phyloP scores from a whole-genome alignment of 768 basidiomycete species.

The Termitomyces sp. region DNA sequence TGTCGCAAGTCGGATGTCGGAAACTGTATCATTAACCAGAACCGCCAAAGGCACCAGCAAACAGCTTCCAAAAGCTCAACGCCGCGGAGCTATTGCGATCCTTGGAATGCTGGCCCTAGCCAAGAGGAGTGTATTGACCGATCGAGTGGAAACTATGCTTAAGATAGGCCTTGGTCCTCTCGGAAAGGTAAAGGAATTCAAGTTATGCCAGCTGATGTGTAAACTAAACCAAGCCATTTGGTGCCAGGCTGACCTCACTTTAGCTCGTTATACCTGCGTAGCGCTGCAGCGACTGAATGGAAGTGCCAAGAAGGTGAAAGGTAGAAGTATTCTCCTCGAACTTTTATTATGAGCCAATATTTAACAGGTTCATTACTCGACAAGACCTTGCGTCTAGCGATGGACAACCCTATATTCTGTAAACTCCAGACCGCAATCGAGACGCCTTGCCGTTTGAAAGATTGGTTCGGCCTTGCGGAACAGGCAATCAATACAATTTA shows the following conservation, averaged over 20 bases:
- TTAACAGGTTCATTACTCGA: constrained; percentile 75
- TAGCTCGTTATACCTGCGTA: constrained; percentile 91
- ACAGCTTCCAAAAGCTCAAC: constrained; percentile 72
- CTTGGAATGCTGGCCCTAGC: constrained; percentile 96
- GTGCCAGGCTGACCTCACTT: constrained; percentile 71
- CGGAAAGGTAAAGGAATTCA: constrained; percentile 57
- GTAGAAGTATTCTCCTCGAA: constrained; percentile 27
- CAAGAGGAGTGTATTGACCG: constrained; percentile 63
- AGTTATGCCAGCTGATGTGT: not conserved
- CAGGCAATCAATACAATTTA: constrained; percentile 97
- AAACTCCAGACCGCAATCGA: constrained; percentile 80
- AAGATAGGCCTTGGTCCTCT: constrained; percentile 80
- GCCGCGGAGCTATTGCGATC: constrained; percentile 93
- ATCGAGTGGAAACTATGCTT: constrained; percentile 79
- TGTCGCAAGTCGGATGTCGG: constrained; percentile 1
- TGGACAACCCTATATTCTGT: constrained; percentile 81
- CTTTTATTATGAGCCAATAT: not conserved
- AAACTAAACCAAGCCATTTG: not conserved
- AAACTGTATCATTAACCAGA: not conserved
- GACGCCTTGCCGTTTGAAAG: constrained; percentile 73
- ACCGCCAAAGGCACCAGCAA: constrained; percentile 58
- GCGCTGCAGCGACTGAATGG: constrained; percentile 90
- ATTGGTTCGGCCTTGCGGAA: constrained; percentile 97
- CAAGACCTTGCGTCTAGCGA: constrained; percentile 79
- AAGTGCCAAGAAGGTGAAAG: constrained; percentile 96